Conservation (phyloP, 768 basidiomycete species). For the Amanita exitialis region DNA sequence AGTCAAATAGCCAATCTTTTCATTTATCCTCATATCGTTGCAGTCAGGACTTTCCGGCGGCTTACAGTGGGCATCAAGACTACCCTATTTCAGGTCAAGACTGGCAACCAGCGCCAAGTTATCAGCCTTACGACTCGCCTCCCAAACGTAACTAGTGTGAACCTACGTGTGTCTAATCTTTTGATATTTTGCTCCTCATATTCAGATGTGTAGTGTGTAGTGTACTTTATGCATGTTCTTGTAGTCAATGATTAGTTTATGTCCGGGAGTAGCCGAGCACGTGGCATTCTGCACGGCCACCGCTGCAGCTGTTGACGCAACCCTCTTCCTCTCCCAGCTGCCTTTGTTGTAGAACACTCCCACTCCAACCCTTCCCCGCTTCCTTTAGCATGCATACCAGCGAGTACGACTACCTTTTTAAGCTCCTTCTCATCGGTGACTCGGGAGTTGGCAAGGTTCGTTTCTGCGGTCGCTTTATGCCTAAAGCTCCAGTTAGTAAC, state of each 20-base stretch:
- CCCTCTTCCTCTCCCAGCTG: constrained; percentile 20
- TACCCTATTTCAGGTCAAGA: constrained; percentile 15
- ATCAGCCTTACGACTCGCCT: constrained; percentile 15
- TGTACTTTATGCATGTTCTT: background rate
- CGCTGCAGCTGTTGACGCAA: constrained; percentile 27
- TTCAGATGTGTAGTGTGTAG: background rate
- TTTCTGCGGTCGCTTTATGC: constrained; percentile 12
- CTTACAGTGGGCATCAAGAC: constrained; percentile 18
- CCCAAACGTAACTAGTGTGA: background rate
- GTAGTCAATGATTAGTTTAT: background rate
- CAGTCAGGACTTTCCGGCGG: constrained; percentile 20
- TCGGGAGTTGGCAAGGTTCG: constrained; percentile 90
- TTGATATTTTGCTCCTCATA: too few species aligned
- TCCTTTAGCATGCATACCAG: constrained; percentile 67
- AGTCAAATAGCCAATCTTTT: constrained; percentile 11
- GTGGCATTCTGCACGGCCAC: constrained; percentile 17
- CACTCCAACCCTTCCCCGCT: constrained; percentile 13
- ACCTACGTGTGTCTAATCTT: background rate
- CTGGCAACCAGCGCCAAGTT: constrained; percentile 23
- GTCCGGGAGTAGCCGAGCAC: constrained; percentile 16
- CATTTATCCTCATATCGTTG: background rate
- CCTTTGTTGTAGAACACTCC: constrained; percentile 17
- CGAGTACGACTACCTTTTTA: constrained; percentile 95
- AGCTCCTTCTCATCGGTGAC: constrained; percentile 90
- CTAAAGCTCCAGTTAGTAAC: background rate